These are phyloP conservation scores for Musa itinerans DNA, from an alignment of 176 grass and related monocot species.

Conservation along the genomic window DNA sequence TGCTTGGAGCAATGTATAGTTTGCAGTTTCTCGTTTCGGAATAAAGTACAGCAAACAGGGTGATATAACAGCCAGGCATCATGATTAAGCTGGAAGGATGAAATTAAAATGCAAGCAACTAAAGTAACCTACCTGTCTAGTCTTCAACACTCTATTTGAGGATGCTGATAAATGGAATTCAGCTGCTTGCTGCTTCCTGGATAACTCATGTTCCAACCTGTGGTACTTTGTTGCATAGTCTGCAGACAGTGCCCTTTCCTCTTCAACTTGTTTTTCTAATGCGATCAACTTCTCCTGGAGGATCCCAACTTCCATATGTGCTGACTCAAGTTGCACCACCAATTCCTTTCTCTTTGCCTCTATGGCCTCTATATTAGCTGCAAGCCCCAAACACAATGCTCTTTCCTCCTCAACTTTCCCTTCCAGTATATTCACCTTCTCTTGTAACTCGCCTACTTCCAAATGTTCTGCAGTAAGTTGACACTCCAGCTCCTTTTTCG, in stretches of 20 bases:
- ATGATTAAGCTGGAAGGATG: background rate
- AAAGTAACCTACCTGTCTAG: slow-evolving; percentile 46
- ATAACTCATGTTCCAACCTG: slow-evolving; percentile 38
- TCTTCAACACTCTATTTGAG: slow-evolving; percentile 28
- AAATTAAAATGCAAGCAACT: background rate
- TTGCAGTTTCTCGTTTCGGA: background rate
- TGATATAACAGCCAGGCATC: background rate
- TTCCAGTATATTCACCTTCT: slow-evolving; percentile 39
- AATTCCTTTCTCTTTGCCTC: slow-evolving; percentile 58
- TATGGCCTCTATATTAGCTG: slow-evolving; percentile 46
- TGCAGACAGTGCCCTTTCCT: slow-evolving; percentile 26
- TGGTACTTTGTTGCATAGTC: slow-evolving; percentile 35
- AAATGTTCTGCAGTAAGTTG: slow-evolving; percentile 27
- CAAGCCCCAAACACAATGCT: slow-evolving; percentile 43
- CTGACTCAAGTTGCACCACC: slow-evolving; percentile 29
- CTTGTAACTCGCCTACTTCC: slow-evolving; percentile 33
- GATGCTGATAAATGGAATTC: slow-evolving; percentile 19
- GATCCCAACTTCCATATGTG: slow-evolving; percentile 36
- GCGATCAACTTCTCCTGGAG: slow-evolving; percentile 22
- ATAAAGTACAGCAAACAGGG: background rate
- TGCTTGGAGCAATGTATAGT: background rate
- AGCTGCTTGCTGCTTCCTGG: slow-evolving; percentile 21
- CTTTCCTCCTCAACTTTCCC: slow-evolving; percentile 53
- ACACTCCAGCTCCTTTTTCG: slow-evolving; percentile 28
- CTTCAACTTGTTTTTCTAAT: slow-evolving; percentile 42